Conservation (phyloP, 495 filamentous ascomycete genomes). For the Penicillium chermesinum region DNA sequence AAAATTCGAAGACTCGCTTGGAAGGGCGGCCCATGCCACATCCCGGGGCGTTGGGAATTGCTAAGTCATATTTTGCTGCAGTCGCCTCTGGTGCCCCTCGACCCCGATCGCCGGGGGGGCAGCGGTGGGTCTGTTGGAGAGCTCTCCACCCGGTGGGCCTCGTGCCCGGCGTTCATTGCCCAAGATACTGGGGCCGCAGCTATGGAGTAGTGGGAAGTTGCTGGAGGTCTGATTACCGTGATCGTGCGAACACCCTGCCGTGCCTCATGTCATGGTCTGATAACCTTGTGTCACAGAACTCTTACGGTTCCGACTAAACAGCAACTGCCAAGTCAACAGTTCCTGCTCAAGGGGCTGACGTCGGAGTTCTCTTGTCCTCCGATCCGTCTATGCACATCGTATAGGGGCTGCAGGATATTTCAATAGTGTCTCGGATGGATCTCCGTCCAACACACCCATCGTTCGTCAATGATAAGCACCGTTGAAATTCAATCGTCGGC, state of each 20-base stretch:
- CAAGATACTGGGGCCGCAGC: not conserved
- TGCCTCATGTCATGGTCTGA: no score
- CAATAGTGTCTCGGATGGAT: not conserved
- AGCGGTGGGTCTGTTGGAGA: not conserved
- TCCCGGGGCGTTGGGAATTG: not conserved
- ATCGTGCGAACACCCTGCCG: no score
- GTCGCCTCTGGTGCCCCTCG: not conserved
- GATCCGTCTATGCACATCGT: not conserved
- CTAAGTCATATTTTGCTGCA: not conserved
- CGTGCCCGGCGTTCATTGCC: slow-evolving; percentile 12
- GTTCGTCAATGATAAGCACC: not conserved
- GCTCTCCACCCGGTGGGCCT: slow-evolving; percentile 5
- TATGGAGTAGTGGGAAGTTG: not conserved
- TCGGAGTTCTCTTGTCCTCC: not conserved
- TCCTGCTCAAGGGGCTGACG: no score
- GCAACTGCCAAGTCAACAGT: no score
- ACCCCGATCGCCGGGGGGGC: slow-evolving; percentile 11
- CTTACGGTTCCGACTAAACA: no score
- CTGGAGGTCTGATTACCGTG: not conserved
- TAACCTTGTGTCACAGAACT: no score
- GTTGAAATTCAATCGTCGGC: not conserved
- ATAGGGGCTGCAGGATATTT: not conserved
- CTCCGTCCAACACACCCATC: not conserved
- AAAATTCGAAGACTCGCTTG: not conserved
- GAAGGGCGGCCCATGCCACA: not conserved